These are phyloP conservation scores for Ceratocystis cubensis DNA, from an alignment of 2,329 filamentous ascomycete species.

Conservation along the genomic window DNA sequence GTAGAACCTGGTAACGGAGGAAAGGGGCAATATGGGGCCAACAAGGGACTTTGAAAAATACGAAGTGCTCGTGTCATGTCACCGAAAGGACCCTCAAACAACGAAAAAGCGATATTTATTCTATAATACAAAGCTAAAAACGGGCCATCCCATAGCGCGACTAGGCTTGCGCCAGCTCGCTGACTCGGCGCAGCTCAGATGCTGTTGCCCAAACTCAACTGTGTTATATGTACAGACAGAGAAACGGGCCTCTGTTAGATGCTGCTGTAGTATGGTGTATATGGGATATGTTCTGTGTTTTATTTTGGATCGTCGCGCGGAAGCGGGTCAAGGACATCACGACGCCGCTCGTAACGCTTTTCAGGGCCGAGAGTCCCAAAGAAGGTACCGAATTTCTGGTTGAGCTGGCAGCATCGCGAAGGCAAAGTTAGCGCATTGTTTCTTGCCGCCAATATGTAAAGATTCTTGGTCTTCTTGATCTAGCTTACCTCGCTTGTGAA, in stretches of 20 bases:
- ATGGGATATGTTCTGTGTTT: not conserved
- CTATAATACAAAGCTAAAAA: not conserved
- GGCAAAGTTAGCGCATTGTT: not conserved
- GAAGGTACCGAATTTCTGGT: conserved; percentile 26
- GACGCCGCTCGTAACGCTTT: conserved; percentile 33
- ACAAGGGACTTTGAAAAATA: not conserved
- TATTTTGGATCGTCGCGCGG: conserved; percentile 8
- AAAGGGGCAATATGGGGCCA: not conserved
- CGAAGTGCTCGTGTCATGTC: conserved; percentile 6
- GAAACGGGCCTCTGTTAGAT: not conserved
- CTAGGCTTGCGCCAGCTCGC: not conserved
- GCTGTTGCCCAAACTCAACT: not conserved
- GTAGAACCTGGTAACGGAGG: conserved; percentile 23
- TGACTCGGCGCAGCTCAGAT: not conserved
- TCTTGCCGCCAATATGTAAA: not conserved
- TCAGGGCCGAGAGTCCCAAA: conserved; percentile 33
- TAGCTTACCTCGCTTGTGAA: conserved; percentile 32
- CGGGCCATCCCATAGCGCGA: not conserved
- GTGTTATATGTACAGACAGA: not conserved
- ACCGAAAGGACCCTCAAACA: not conserved
- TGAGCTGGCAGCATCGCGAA: conserved; percentile 2
- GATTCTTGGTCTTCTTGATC: not conserved
- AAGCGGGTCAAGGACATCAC: conserved; percentile 28
- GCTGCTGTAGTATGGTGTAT: not conserved
- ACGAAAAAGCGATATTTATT: not conserved